phyloP scores from a whole-genome alignment of 1,139 yeast species.

The Blastobotrys indianensis region DNA sequence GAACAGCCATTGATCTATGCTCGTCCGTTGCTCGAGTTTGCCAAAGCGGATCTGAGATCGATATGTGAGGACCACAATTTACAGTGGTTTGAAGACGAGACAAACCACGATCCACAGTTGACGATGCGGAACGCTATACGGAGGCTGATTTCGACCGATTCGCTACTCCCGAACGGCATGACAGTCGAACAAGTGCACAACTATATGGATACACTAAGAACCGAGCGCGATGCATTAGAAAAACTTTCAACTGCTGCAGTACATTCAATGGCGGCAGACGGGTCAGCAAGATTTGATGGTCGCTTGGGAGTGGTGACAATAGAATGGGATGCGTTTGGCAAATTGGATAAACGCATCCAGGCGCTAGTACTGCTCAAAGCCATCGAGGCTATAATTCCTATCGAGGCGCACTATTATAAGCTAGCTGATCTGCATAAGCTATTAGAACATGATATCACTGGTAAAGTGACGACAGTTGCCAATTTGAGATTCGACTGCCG shows the following conservation, averaged over 20 bases:
- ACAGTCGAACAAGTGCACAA: not conserved
- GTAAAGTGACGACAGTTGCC: constrained; percentile 5
- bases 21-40: constrained; percentile 50
- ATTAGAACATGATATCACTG: not conserved
- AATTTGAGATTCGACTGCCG: constrained; percentile 7
- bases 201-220: constrained; percentile 6
- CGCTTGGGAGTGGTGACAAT: constrained; percentile 5
- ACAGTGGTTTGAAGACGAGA: constrained; percentile 63
- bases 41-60: constrained; percentile 42
- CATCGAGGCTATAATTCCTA: constrained; percentile 11
- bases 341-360: constrained; percentile 1
- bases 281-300: constrained; percentile 1
- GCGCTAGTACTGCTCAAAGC: constrained; percentile 9
- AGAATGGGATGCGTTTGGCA: not conserved
- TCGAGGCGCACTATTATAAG: constrained; percentile 10
- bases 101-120: constrained; percentile 49
- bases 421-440: constrained; percentile 7
- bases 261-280: not conserved
- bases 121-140: constrained; percentile 50
- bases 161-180: constrained; percentile 1
- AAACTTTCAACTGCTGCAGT: constrained; percentile 1
- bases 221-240: constrained; percentile 2
- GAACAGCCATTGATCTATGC: constrained; percentile 22
- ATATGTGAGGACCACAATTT: constrained; percentile 42
- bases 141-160: constrained; percentile 14